Conservation (phyloP, 2,329 filamentous ascomycete species). For the Ophiostoma ips region DNA sequence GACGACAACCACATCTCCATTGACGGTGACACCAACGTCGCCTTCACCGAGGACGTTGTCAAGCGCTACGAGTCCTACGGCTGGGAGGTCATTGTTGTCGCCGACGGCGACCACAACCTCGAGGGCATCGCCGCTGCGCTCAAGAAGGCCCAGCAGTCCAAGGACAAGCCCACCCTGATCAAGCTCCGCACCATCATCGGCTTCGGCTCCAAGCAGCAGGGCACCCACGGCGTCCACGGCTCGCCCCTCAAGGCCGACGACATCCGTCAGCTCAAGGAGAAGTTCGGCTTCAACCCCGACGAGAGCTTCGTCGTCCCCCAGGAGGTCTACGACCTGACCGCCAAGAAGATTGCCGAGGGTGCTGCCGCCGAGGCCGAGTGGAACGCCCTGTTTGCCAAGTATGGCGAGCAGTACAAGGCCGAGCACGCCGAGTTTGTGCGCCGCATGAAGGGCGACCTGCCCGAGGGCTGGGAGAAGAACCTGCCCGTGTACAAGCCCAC, state of each 20-base stretch:
- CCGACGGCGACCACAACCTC: slow-evolving; percentile 80
- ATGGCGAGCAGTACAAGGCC: slow-evolving; percentile 60
- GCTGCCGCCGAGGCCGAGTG: slow-evolving; percentile 86
- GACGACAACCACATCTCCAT: slow-evolving; percentile 97
- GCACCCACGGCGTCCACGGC: slow-evolving; percentile 91
- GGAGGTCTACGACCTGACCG: slow-evolving; percentile 83
- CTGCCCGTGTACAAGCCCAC: slow-evolving; percentile 81
- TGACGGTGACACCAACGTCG: slow-evolving; percentile 88
- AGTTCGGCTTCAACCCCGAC: slow-evolving; percentile 92
- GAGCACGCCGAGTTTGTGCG: slow-evolving; percentile 72
- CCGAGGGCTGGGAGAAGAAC: slow-evolving; percentile 90
- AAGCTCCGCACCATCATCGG: slow-evolving; percentile 96
- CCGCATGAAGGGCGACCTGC: slow-evolving; percentile 69
- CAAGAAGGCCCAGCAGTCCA: slow-evolving; percentile 70
- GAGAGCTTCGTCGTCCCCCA: slow-evolving; percentile 88
- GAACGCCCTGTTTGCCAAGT: slow-evolving; percentile 86
- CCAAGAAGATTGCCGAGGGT: slow-evolving; percentile 72
- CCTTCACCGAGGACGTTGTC: slow-evolving; percentile 92
- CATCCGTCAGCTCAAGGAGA: slow-evolving; percentile 81
- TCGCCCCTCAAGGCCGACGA: slow-evolving; percentile 92
- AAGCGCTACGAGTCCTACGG: slow-evolving; percentile 96
- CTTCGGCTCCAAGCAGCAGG: slow-evolving; percentile 84
- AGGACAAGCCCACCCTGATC: slow-evolving; percentile 93
- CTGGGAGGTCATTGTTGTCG: slow-evolving; percentile 80
- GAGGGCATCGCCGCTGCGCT: slow-evolving; percentile 80